Base-by-base conservation (phyloP, 257 asterid species). In the Nicotiana attenuata region DNA sequence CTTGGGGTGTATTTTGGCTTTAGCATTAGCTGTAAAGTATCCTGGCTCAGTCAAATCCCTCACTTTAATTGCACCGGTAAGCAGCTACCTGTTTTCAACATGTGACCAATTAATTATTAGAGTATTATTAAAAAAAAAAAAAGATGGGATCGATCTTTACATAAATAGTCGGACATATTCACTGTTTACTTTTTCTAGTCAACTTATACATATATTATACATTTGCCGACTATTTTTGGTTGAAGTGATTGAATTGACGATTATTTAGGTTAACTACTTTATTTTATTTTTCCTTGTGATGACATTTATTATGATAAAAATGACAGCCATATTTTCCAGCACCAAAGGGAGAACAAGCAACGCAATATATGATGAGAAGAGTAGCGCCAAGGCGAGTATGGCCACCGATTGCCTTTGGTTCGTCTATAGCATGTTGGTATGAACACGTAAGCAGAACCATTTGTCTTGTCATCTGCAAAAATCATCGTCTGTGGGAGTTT, bases 351-450 rank as follows among this genome's bases (percentile, higher is more conserved):
- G 98, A 92, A 80, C 85, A 85, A 68, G 92, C 97, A 0, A 90
- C 97, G 1, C 99, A 94, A 11, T 87, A 94, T 85, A 94, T 90
- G 90, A 93, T 96, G 98, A 87, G 97, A 55, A 88, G 89, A 76
- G 88, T 96, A 73, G 99, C 98, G 5, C 99, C 99, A 13, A 87
- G 99, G 83, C 90, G 96, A 5, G 92, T 96, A 79, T 96, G 98
- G 98, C 99, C 99, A 6, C 35, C 82, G 1, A 92, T 94, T 4
- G 94, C 91, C 0, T 92, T 96, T 41, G 99, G 97, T 16, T 91
- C 98, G 24, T 96, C 99, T 5, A 19, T 96, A 1, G 98, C 97
- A 3, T 94, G 98, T 65, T 94, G 99, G 99, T 96, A 96, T 84
- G 99, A 96, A 75, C 99, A 96, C 81, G 80, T 96, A 9, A 87